A percentile compares a stretch with the other conserved stretches of the same genome.
These are phyloP conservation scores for Mycosphaerella sp. DNA, from an alignment of 2,329 filamentous ascomycete species.

Conservation along the genomic window DNA sequence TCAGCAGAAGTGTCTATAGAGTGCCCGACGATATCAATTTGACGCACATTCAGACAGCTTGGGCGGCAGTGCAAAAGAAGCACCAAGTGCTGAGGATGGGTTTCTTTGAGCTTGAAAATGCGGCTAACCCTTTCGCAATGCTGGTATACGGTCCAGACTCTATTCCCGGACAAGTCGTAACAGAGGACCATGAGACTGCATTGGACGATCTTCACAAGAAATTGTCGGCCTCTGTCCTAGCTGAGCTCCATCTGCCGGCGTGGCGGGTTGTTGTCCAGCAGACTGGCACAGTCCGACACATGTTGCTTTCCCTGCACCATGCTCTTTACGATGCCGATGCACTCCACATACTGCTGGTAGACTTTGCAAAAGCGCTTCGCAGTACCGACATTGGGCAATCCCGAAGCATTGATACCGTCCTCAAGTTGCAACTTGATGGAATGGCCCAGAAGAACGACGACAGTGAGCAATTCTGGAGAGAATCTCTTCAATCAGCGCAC, in stretches of 20 bases:
- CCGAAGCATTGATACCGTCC: slow-evolving; percentile 38
- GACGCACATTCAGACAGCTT: slow-evolving; percentile 50
- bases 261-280: slow-evolving; percentile 57
- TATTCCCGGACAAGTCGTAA: slow-evolving; percentile 2
- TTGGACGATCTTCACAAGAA: slow-evolving; percentile 1
- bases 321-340: slow-evolving; percentile 80
- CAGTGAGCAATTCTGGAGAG: slow-evolving; percentile 55
- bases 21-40: slow-evolving; percentile 41
- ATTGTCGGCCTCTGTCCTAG: slow-evolving; percentile 32
- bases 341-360: slow-evolving; percentile 57
- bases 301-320: slow-evolving; percentile 63
- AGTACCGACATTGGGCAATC: slow-evolving; percentile 24
- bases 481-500: slow-evolving; percentile 32
- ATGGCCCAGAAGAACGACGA: slow-evolving; percentile 4
- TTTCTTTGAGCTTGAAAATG: slow-evolving; percentile 58
- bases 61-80: slow-evolving; percentile 47
- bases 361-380: slow-evolving; percentile 46
- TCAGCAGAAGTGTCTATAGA: slow-evolving; percentile 62
- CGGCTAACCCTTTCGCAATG: slow-evolving; percentile 65
- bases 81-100: slow-evolving; percentile 73
- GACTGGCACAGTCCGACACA: slow-evolving; percentile 14
- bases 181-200: background rate
- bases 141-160: slow-evolving; percentile 49
- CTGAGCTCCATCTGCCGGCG: slow-evolving; percentile 49
- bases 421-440: slow-evolving; percentile 37